Conservation (phyloP, 192 early-diverging fungal genomes). For the Linnemannia exigua region DNA sequence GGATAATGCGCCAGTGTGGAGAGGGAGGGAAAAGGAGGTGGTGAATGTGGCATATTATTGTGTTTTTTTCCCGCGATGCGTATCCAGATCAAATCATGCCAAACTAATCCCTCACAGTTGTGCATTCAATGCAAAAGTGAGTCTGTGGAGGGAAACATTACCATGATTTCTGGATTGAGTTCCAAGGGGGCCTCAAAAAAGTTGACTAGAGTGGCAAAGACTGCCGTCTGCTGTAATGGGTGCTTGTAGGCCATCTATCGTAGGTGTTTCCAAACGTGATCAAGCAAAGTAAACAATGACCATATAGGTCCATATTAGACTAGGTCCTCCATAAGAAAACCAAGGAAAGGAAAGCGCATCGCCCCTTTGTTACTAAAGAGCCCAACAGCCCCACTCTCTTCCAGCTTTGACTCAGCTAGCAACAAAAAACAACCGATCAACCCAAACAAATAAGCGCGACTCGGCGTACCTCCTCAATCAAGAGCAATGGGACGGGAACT, state of each 20-base stretch:
- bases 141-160: slow-evolving; percentile 25
- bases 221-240: slow-evolving; percentile 73
- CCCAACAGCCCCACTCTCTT: neutral
- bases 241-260: slow-evolving; percentile 75
- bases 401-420: neutral
- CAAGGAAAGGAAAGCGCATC: neutral
- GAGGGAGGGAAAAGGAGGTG: neutral
- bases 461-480: slow-evolving; percentile 75
- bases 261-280: neutral
- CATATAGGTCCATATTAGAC: neutral
- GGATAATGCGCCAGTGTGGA: neutral
- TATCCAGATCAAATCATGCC: neutral
- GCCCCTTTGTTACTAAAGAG: neutral
- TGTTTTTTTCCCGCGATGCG: slow-evolving; percentile 7
- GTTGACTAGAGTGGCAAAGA: slow-evolving; percentile 74
- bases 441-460: neutral
- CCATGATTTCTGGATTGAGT: slow-evolving; percentile 73
- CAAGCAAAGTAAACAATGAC: neutral
- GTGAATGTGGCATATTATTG: neutral
- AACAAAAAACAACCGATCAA: no score
- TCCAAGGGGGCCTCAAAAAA: slow-evolving; percentile 67
- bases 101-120: neutral
- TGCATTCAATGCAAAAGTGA: neutral
- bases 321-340: neutral
- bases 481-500: slow-evolving; percentile 68